phyloP scores from a whole-genome alignment of 192 early-diverging fungal species.

The Backusella morwellensis region DNA sequence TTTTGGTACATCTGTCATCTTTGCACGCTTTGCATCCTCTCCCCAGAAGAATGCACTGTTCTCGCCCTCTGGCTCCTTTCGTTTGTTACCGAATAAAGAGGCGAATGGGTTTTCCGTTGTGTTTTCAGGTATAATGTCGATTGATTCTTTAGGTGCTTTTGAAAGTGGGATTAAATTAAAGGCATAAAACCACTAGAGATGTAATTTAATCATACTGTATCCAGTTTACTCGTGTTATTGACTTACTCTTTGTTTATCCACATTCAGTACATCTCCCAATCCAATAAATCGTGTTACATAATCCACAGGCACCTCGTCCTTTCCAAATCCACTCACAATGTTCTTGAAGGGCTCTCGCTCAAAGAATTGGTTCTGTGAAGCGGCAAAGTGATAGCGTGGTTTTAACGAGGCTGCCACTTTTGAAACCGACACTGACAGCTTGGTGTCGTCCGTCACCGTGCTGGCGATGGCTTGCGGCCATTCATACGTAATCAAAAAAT shows the following conservation, averaged over 20 bases:
- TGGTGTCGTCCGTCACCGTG: slow-evolving; percentile 2
- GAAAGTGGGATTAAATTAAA: slow-evolving; percentile 77
- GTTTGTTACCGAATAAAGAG: slow-evolving; percentile 32
- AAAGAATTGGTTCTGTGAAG: slow-evolving; percentile 64
- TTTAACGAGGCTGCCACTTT: slow-evolving; percentile 47
- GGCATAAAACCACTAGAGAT: slow-evolving; percentile 84
- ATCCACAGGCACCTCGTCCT: slow-evolving; percentile 31
- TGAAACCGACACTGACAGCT: slow-evolving; percentile 34
- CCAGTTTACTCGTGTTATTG: neutral
- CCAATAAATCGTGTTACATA: slow-evolving; percentile 86
- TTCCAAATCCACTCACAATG: slow-evolving; percentile 33
- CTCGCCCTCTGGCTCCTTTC: slow-evolving; percentile 6
- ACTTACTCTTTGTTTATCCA: neutral
- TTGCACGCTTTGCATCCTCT: slow-evolving; percentile 22
- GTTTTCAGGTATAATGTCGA: slow-evolving; percentile 42
- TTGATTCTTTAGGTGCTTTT: slow-evolving; percentile 21
- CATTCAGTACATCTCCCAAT: slow-evolving; percentile 39
- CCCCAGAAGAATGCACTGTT: slow-evolving; percentile 48
- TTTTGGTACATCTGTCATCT: slow-evolving; percentile 13
- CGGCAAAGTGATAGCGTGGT: slow-evolving; percentile 90
- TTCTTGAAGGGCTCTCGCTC: slow-evolving; percentile 86
- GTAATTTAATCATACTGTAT: neutral
- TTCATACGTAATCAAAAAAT: slow-evolving; percentile 83
- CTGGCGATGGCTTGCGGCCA: slow-evolving; percentile 65
- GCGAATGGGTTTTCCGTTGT: slow-evolving; percentile 56